Evolutionary conservation across 2,329 filamentous ascomycete species (phyloP), one percentile per base, ranked within the genome.

Genomic region (Piedraia hortae): DNA sequence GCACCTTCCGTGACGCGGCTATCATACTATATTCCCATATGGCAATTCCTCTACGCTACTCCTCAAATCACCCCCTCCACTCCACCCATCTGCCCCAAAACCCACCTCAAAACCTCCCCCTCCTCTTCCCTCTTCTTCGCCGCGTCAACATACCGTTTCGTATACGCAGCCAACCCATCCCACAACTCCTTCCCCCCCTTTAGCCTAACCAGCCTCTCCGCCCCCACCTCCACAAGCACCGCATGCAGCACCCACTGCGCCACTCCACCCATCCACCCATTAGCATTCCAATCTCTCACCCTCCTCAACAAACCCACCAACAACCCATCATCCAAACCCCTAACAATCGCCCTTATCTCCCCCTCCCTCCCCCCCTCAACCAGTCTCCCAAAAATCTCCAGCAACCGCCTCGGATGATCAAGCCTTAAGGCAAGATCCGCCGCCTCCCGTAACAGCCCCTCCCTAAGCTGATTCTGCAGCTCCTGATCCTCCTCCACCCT

Each of bases 221-320:
- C 72, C 1, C 78, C 72, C 37, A 90, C 89, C 27, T 66, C 72
- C 31, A 65, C 64, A 22, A 90, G 64, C 5, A 97, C 41, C 1
- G 72, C 63, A 51, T 66, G 71, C 5, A 97, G 50, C 8, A 97
- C 68, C 15, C 69, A 63, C 46, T 97, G 85, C 1, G 85, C 73
- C 1, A 93, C 65, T 4, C 67, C 60, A 1, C 78, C 69, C 3
- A 77, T 89, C 28, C 75, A 61, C 0, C 77, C 78, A 35, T 93
- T 93, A 4, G 85, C 89, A 42, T 97, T 97, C 85, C 85, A 97
- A 47, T 97, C 85, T 20, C 88, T 61, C 19, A 91, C 48, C 26
- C 85, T 59, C 16, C 82, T 53, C 1, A 97, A 58, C 8, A 97
- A 58, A 4, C 64, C 54, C 46, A 75, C 88, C 8, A 97, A 59